These are phyloP conservation scores for Aquilaria sinensis DNA, from an alignment of 345 rosid genomes.

Conservation along the genomic window DNA sequence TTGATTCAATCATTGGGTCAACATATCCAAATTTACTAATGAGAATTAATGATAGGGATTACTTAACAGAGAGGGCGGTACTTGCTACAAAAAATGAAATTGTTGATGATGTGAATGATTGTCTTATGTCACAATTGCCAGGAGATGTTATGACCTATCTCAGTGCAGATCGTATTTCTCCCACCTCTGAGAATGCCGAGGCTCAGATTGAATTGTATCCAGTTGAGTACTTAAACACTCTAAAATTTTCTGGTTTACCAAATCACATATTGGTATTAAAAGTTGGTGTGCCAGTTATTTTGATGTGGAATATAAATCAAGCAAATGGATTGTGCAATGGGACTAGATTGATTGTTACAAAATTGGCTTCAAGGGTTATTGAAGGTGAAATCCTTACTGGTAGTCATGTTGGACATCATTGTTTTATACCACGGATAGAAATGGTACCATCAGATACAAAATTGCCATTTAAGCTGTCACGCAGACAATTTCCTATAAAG, in stretches of 20 bases:
- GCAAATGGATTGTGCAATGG: not conserved
- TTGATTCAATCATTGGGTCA: too few relatives aligned
- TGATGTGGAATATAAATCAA: not conserved
- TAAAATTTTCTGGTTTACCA: not conserved
- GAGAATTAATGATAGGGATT: too few relatives aligned
- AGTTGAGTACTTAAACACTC: not conserved
- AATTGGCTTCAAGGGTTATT: not conserved
- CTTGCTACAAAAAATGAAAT: not conserved
- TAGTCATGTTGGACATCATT: not conserved
- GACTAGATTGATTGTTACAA: not conserved
- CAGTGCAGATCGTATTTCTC: not conserved
- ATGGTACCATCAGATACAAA: not conserved
- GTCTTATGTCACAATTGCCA: too few relatives aligned
- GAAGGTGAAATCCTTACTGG: not conserved
- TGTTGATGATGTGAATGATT: not conserved
- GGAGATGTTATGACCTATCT: not conserved
- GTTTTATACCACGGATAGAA: not conserved
- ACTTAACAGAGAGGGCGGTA: too few relatives aligned
- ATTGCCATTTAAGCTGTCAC: not conserved
- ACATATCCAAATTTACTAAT: too few relatives aligned
- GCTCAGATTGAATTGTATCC: not conserved
- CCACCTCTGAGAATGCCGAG: not conserved
- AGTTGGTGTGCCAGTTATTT: not conserved
- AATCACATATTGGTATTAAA: not conserved
- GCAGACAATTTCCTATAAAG: not conserved